Base-by-base conservation (phyloP, 306 rosid species). In the Sicyos baderoa region DNA sequence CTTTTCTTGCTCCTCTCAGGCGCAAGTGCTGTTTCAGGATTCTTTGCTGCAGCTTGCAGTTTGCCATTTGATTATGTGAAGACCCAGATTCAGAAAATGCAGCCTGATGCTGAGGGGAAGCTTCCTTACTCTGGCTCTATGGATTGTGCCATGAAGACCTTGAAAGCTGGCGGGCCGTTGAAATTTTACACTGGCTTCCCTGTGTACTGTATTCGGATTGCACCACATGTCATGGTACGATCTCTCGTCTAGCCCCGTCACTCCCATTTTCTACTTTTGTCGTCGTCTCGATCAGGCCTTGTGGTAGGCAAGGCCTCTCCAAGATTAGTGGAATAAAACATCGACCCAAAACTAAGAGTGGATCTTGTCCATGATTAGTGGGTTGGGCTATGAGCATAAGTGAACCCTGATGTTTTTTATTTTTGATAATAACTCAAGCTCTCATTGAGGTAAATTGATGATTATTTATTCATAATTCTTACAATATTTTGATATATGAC, bases 51-150 rank as follows among this genome's bases (percentile, higher is more conserved):
- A 6, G 99, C 97, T 52, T 93, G 96, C 86, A 93, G 94, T 86
- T 84, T 93, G 77, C 98, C 98, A 49, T 93, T 90, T 74, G 97
- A 93, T 78, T 93, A 93, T 18, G 96, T 93, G 45, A 93, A 93
- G 82, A 93, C 99, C 58, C 99, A 93, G 74, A 90, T 90, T 67
- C 99, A 90, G 84, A 93, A 90, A 79, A 93, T 93, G 99, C 97
- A 93, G 75, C 97, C 99, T 17, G 87, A 93, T 81, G 96, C 97
- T 17, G 82, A 83, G 16, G 99, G 97, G 72, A 88, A 85, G 82
- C 86, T 82, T 77, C 99, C 97, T 25, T 93, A 88, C 84, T 79
- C 91, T 2, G 96, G 99, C 50, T 93, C 99, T 56, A 18, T 90
- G 56, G 96, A 93, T 75, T 93, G 99, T 84, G 85, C 82, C 9